Base-by-base conservation (phyloP, 2,329 filamentous ascomycete genomes). In the Penicillium sp. region DNA sequence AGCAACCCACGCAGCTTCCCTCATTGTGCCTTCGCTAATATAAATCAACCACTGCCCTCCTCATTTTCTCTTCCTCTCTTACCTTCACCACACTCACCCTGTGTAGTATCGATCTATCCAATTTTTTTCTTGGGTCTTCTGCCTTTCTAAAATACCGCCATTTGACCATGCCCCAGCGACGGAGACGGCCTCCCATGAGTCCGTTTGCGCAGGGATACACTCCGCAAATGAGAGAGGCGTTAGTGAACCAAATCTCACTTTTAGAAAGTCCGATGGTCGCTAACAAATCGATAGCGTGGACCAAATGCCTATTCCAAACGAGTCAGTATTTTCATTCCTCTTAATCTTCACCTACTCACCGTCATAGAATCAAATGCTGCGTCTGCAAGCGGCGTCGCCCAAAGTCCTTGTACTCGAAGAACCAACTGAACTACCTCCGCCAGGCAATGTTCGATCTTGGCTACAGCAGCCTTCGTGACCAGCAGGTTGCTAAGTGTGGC, bases 321-420 rank as follows among this genome's bases (percentile, higher is more conserved):
- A 44, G 55, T 58, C 15, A 55, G 51, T 55, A 27, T 44, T n/a
- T 10, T 15, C 25, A 44, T 25, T n/a, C 4, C 5, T 8, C 16
- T 34, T 11, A 19, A 7, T 27, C 10, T 34, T 45, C 15, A 13
- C 5, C 8, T 23, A 4, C 45, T 50, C 25, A 55, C 45, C 7
- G 19, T 43, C 23, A 34, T n/a, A 58, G 55, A 29, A 53, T 58
- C 25, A 55, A 39, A 29, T 58, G 55, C 13, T 44, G 44, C 16
- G 40, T 58, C n/a, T 58, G 55, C 51, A 49, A 57, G 23, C 46
- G 31, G 16, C 29, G 21, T 39, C 45, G 43, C 10, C 21, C 51
- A 5, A 27, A 29, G 13, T 47, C 33, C 5, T 27, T 47, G 16
- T 58, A 49, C 40, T 55, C 55, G 2, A 27, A 36, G 13, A 55